Percentiles rank a stretch among this genome's conserved stretches.
phyloP scores from a whole-genome alignment of 495 filamentous ascomycete genomes.

The Aspergillus leporis region DNA sequence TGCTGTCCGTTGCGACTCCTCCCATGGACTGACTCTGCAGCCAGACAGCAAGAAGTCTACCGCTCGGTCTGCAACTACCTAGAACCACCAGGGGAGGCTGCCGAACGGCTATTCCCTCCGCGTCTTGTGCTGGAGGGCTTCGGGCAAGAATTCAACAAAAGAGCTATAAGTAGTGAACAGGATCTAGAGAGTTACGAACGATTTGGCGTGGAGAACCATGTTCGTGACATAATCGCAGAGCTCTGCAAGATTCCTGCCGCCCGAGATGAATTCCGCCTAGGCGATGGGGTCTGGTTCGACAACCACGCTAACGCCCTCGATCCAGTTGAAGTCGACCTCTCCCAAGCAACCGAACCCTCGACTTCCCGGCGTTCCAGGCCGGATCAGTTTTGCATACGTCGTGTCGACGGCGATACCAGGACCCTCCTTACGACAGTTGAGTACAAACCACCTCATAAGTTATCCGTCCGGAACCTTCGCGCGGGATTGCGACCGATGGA shows the following conservation, averaged over 20 bases:
- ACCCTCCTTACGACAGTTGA: slow-evolving; percentile 33
- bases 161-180: slow-evolving; percentile 31
- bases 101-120: slow-evolving; percentile 17
- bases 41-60: slow-evolving; percentile 30
- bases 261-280: slow-evolving; percentile 25
- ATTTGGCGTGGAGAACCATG: slow-evolving; percentile 32
- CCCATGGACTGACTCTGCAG: slow-evolving; percentile 31
- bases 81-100: slow-evolving; percentile 19
- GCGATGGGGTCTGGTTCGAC: slow-evolving; percentile 30
- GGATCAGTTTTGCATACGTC: slow-evolving; percentile 30
- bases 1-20: slow-evolving; percentile 29
- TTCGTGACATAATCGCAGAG: slow-evolving; percentile 29
- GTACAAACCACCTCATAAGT: slow-evolving; percentile 42
- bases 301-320: slow-evolving; percentile 33
- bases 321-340: neutral
- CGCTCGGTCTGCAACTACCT: slow-evolving; percentile 27
- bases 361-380: slow-evolving; percentile 15
- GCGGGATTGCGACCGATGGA: slow-evolving; percentile 29
- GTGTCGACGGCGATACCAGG: slow-evolving; percentile 16
- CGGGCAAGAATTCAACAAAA: slow-evolving; percentile 11
- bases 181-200: slow-evolving; percentile 35
- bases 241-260: slow-evolving; percentile 31
- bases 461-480: slow-evolving; percentile 31
- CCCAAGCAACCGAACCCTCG: slow-evolving; percentile 8
- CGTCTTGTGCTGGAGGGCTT: slow-evolving; percentile 18